Percentiles rank a stretch among this genome's conserved stretches.
Evolutionary conservation across 1,284 basidiomycete species (phyloP).

Genomic region (Rhodotorula glutinis): DNA sequence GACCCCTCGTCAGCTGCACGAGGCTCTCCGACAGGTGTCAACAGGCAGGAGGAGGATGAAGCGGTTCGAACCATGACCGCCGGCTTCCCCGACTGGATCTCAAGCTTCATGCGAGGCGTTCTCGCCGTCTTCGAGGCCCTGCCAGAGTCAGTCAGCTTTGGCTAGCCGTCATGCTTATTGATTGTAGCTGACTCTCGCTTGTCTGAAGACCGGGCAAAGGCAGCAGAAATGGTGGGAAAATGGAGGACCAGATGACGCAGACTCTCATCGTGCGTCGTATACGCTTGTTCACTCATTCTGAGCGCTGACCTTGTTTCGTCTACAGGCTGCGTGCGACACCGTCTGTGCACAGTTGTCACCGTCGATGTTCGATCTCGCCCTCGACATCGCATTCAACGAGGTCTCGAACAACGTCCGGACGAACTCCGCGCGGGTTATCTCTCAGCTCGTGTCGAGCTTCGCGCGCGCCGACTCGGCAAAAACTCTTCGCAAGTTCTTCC

Average conservation of each 20-base stretch:
- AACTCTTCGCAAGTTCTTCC: conserved; percentile 70
- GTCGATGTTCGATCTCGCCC: conserved; percentile 76
- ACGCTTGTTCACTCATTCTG: too few species aligned
- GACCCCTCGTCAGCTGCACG: conserved; percentile 54
- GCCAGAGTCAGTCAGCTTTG: conserved; percentile 52
- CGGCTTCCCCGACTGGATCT: conserved; percentile 83
- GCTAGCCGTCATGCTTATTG: background rate
- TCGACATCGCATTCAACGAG: conserved; percentile 83
- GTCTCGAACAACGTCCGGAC: conserved; percentile 77
- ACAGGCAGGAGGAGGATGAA: conserved; percentile 64
- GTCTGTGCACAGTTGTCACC: conserved; percentile 86
- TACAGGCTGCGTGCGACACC: conserved; percentile 68
- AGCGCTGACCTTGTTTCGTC: background rate
- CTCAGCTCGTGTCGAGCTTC: conserved; percentile 81
- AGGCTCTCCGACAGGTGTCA: background rate
- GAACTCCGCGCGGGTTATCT: conserved; percentile 84
- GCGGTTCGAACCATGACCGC: conserved; percentile 73
- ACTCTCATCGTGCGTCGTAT: conserved; percentile 58
- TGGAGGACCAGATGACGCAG: conserved; percentile 77
- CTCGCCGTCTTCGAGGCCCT: conserved; percentile 86
- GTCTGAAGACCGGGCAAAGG: conserved; percentile 54
- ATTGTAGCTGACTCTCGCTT: background rate
- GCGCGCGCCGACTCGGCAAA: conserved; percentile 73
- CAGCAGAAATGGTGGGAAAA: conserved; percentile 75
- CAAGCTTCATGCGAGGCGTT: conserved; percentile 78